phyloP scores from a whole-genome alignment of 2,329 filamentous ascomycete genomes.

The Grosmannia clavigera region DNA sequence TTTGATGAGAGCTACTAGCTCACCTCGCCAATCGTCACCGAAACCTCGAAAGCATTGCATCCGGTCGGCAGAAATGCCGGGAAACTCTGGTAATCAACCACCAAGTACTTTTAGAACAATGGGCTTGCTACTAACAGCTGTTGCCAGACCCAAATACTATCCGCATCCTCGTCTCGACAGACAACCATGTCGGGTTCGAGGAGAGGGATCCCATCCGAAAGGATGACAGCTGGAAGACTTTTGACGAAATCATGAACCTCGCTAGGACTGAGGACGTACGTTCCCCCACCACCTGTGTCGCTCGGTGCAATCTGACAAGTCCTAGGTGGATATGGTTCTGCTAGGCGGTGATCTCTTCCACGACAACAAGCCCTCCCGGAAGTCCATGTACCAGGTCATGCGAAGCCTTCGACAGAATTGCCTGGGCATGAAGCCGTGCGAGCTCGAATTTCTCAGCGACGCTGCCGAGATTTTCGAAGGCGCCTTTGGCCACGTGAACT shows the following conservation, averaged over 20 bases:
- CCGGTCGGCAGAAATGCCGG: constrained; percentile 13
- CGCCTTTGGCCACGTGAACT: constrained; percentile 89
- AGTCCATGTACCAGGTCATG: constrained; percentile 97
- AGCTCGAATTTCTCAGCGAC: constrained; percentile 89
- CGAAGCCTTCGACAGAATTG: constrained; percentile 86
- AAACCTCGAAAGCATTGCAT: neutral
- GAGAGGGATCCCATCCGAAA: constrained; percentile 90
- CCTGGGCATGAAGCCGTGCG: constrained; percentile 87
- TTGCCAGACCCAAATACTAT: constrained; percentile 62
- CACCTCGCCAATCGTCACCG: neutral
- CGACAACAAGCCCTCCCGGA: constrained; percentile 92
- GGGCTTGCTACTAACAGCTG: neutral
- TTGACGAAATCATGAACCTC: constrained; percentile 88
- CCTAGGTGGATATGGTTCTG: constrained; percentile 83
- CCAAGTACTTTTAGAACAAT: neutral
- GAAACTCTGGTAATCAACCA: constrained; percentile 14
- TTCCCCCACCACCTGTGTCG: neutral
- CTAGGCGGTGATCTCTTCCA: constrained; percentile 93
- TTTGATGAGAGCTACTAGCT: neutral
- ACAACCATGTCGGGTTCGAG: constrained; percentile 95
- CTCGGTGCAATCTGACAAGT: neutral
- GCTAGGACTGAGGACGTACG: constrained; percentile 69
- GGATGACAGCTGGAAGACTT: constrained; percentile 92
- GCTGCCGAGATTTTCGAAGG: constrained; percentile 82
- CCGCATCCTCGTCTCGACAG: constrained; percentile 83